These are phyloP conservation scores for Aegilops speltoides DNA, from an alignment of 176 grass and related monocot genomes.

Conservation along the genomic window DNA sequence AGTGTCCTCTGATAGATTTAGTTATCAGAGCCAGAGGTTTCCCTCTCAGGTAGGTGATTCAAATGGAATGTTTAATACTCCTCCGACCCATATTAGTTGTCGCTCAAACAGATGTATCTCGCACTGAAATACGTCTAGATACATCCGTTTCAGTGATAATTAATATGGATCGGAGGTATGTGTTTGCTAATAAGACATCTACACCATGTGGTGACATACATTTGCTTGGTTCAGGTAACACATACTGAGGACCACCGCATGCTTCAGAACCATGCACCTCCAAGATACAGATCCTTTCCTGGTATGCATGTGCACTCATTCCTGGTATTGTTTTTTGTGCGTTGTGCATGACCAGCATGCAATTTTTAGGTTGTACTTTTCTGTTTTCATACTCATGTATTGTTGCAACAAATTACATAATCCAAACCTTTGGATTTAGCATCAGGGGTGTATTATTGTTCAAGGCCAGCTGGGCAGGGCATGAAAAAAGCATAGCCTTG, in stretches of 20 bases:
- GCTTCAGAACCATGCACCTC: conserved; percentile 48
- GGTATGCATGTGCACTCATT: conserved; percentile 45
- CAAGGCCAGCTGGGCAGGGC: background rate
- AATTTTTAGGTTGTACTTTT: background rate
- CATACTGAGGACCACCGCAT: conserved; percentile 50
- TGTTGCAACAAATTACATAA: background rate
- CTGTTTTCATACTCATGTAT: background rate
- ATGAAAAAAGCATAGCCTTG: background rate
- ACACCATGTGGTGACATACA: conserved; percentile 4
- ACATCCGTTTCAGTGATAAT: too few species aligned
- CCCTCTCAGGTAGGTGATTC: conserved; percentile 57
- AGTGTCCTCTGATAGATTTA: conserved; percentile 61
- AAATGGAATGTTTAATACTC: background rate
- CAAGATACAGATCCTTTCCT: conserved; percentile 64
- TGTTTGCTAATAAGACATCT: conserved; percentile 20
- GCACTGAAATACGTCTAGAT: too few species aligned
- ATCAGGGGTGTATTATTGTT: background rate
- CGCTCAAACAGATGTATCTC: too few species aligned
- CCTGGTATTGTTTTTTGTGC: background rate
- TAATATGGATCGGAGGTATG: background rate
- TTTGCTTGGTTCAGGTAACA: conserved; percentile 53
- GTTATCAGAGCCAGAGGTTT: conserved; percentile 70
- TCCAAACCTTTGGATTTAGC: background rate
- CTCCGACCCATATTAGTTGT: too few species aligned
- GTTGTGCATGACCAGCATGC: background rate